These are phyloP conservation scores for Penicillium rolfsii DNA, from an alignment of 2,329 filamentous ascomycete genomes.

Conservation along the genomic window DNA sequence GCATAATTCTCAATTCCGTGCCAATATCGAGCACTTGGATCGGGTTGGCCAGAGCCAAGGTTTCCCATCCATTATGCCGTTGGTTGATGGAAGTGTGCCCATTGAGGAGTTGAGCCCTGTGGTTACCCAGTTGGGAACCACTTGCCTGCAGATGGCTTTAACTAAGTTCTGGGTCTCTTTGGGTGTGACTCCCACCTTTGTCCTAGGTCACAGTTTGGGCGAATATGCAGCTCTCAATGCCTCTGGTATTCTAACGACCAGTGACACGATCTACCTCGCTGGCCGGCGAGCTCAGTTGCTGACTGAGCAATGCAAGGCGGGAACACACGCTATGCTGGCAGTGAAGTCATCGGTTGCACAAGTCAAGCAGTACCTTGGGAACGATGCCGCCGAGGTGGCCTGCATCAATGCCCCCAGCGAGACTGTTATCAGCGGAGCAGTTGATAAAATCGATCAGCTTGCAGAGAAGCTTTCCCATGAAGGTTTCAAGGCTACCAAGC, in stretches of 20 bases:
- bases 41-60: slow-evolving; percentile 34
- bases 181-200: slow-evolving; percentile 41
- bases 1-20: slow-evolving; percentile 34
- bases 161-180: slow-evolving; percentile 37
- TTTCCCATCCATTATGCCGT: slow-evolving; percentile 34
- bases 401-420: slow-evolving; percentile 51
- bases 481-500: slow-evolving; percentile 46
- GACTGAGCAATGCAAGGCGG: slow-evolving; percentile 43
- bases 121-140: slow-evolving; percentile 45
- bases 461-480: slow-evolving; percentile 40
- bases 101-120: slow-evolving; percentile 30
- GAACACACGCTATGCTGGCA: slow-evolving; percentile 52
- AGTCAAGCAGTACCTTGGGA: slow-evolving; percentile 37
- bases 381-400: slow-evolving; percentile 38
- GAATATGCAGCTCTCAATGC: slow-evolving; percentile 48
- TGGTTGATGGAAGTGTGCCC: slow-evolving; percentile 31
- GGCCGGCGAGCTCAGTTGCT: slow-evolving; percentile 48
- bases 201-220: slow-evolving; percentile 49
- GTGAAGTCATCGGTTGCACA: slow-evolving; percentile 44
- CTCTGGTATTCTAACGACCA: slow-evolving; percentile 43
- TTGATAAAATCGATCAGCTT: slow-evolving; percentile 42
- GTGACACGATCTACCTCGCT: slow-evolving; percentile 46
- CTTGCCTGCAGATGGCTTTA: slow-evolving; percentile 49
- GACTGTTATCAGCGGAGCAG: slow-evolving; percentile 48
- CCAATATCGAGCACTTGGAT: slow-evolving; percentile 37